Percentiles rank a stretch among this genome's conserved stretches.
These are phyloP conservation scores for Candolleomyces aberdarensis DNA, from an alignment of 768 basidiomycete species.

Conservation along the genomic window DNA sequence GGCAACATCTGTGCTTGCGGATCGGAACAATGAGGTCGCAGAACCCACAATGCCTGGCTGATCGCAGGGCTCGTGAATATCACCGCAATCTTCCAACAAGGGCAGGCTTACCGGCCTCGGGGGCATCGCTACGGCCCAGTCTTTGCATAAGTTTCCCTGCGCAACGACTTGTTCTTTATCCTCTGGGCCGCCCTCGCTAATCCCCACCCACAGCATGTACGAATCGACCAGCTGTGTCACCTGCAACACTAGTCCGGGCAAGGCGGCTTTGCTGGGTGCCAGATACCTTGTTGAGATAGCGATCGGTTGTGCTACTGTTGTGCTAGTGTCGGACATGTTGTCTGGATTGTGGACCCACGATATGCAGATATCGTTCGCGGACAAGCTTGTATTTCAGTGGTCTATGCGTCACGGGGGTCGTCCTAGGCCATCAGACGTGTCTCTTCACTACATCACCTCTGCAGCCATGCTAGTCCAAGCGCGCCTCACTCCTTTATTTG, in stretches of 20 bases:
- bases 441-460: too few species aligned
- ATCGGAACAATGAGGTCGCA: constrained; percentile 64
- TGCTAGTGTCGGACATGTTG: constrained; percentile 3
- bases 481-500: too few species aligned
- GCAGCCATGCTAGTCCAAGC: too few species aligned
- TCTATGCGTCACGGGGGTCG: too few species aligned
- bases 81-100: constrained; percentile 8
- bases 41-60: constrained; percentile 37
- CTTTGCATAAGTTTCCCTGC: constrained; percentile 58
- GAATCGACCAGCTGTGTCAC: constrained; percentile 65
- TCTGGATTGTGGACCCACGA: not conserved
- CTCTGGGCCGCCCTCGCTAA: constrained; percentile 44
- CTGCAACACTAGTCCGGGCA: constrained; percentile 63
- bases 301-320: constrained; percentile 24
- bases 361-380: too few species aligned
- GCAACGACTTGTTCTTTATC: constrained; percentile 46
- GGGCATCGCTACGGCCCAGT: constrained; percentile 88
- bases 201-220: constrained; percentile 82
- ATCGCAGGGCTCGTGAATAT: constrained; percentile 1
- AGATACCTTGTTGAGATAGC: constrained; percentile 48
- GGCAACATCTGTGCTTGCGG: constrained; percentile 58
- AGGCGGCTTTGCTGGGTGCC: constrained; percentile 43
- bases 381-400: too few species aligned
- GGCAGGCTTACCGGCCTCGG: constrained; percentile 32
- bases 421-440: too few species aligned